Base-by-base conservation (phyloP, 2,329 filamentous ascomycete species). In the Cordyceps tenuipes region DNA sequence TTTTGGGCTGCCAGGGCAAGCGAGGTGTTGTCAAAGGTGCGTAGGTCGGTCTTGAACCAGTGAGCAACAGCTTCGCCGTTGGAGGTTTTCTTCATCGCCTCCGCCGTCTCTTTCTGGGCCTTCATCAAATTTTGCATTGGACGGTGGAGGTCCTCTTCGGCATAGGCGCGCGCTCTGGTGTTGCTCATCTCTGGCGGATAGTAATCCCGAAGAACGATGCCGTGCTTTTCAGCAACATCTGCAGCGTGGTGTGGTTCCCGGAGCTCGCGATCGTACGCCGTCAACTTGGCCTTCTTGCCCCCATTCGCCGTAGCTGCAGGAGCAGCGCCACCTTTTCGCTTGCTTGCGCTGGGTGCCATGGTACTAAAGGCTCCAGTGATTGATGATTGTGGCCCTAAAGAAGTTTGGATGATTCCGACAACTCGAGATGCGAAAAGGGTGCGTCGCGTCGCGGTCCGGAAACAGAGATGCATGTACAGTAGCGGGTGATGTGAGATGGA, bases 181-280 rank as follows among this genome's bases (percentile, higher is more conserved):
- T 91, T 94, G 74, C 81, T 89, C 86, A 97, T 95, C 70, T 96
- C 91, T 1, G 83, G 82, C 0, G 91, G 91, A 66, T 96, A 97
- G 74, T 86, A 96, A 52, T 89, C 81, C 46, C 87, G 84, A 41
- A 88, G 76, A 0, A 90, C 83, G 54, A 90, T 84, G 19, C 85
- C 86, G 64, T 86, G 65, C 23, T 77, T 72, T 63, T 82, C 79
- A 9, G 78, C 73, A 23, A 77, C 72, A 17, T 71, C 67, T n/a
- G 76, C 69, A 47, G 76, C 75, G 12, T 76, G 77, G 62, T 82
- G 80, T 0, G 79, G 79, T 26, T 72, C 68, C 41, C 72, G 74
- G 56, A 81, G 66, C 29, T 71, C 72, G 56, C 75, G 57, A 8
- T 71, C 36, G 63, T 63, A 49, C 59, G 64, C 59, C 61, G 65